Evolutionary conservation across 257 asterid species (phyloP).

Genomic region (Primulina eburnea): DNA sequence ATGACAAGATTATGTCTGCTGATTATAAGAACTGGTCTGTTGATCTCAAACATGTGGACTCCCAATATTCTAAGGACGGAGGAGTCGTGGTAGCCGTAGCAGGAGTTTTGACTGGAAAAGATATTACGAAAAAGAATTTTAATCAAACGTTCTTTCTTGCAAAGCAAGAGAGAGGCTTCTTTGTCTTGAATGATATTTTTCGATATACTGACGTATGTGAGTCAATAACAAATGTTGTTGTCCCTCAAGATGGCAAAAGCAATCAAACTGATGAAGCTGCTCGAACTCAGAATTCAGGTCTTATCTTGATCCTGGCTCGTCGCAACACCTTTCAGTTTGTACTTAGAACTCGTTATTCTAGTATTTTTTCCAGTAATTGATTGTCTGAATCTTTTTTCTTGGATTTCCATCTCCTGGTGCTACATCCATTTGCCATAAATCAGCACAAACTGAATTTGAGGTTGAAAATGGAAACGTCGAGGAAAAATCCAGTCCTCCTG

Average conservation of each 20-base stretch:
- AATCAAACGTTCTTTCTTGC: conserved; percentile 65
- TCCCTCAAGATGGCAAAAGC: conserved; percentile 3
- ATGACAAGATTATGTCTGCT: conserved; percentile 50
- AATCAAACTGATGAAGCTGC: conserved; percentile 11
- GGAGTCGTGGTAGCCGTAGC: conserved; percentile 49
- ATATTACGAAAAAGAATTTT: conserved; percentile 32
- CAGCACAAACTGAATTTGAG: conserved; percentile 16
- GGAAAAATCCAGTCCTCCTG: conserved; percentile 11
- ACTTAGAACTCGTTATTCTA: not conserved
- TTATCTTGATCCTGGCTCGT: not conserved
- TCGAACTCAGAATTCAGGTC: conserved; percentile 24
- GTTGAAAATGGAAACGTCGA: conserved; percentile 16
- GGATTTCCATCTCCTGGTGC: conserved; percentile 19
- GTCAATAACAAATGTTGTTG: conserved; percentile 1
- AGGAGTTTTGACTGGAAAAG: conserved; percentile 37
- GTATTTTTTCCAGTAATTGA: not conserved
- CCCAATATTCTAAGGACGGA: conserved; percentile 45
- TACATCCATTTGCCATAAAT: not conserved
- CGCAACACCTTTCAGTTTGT: not conserved
- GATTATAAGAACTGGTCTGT: conserved; percentile 35
- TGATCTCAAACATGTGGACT: conserved; percentile 32
- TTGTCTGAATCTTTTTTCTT: not conserved
- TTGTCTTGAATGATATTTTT: conserved; percentile 59
- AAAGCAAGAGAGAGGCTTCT: conserved; percentile 46
- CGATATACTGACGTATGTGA: conserved; percentile 25